phyloP scores from a whole-genome alignment of 116 monocot genomes.

The Trichopus zeylanicus region DNA sequence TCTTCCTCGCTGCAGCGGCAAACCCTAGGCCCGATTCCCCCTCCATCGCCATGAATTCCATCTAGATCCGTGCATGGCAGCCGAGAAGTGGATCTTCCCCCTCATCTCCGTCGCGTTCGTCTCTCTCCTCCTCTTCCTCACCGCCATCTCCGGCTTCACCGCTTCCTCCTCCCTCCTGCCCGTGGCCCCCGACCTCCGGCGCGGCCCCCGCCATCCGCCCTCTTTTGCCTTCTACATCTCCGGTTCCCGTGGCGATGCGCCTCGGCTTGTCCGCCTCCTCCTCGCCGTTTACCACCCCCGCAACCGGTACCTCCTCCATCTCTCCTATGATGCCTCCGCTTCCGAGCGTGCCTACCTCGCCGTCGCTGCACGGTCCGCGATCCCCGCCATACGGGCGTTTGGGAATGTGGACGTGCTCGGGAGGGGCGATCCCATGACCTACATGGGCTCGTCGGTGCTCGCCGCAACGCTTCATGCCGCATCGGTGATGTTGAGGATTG shows the following conservation, averaged over 20 bases:
- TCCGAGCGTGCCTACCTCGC: conserved; percentile 42
- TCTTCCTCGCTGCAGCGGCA: no score
- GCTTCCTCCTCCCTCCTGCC: conserved; percentile 50
- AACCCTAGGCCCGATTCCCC: not conserved
- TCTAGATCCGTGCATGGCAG: conserved; percentile 4
- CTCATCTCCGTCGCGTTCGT: conserved; percentile 52
- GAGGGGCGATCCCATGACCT: conserved; percentile 45
- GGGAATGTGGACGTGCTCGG: conserved; percentile 81
- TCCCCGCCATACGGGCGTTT: conserved; percentile 48
- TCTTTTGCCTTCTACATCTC: conserved; percentile 74
- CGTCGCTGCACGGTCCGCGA: conserved; percentile 12
- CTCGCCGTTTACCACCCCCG: conserved; percentile 84
- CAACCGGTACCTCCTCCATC: conserved; percentile 71
- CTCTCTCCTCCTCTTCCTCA: conserved; percentile 54
- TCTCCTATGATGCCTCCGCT: conserved; percentile 50
- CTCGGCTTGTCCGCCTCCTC: conserved; percentile 52
- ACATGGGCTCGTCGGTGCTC: conserved; percentile 72
- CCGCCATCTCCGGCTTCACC: conserved; percentile 52
- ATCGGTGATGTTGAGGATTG: conserved; percentile 48
- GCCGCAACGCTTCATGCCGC: conserved; percentile 68
- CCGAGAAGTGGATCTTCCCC: conserved; percentile 51
- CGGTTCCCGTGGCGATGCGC: conserved; percentile 45
- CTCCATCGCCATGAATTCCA: no score
- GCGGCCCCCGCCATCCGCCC: conserved; percentile 33
- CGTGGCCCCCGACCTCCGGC: conserved; percentile 20